Evolutionary conservation across 1,139 yeast genomes (phyloP), one percentile per base, ranked within the genome.

Genomic region (Zygoascus hellenicus): DNA sequence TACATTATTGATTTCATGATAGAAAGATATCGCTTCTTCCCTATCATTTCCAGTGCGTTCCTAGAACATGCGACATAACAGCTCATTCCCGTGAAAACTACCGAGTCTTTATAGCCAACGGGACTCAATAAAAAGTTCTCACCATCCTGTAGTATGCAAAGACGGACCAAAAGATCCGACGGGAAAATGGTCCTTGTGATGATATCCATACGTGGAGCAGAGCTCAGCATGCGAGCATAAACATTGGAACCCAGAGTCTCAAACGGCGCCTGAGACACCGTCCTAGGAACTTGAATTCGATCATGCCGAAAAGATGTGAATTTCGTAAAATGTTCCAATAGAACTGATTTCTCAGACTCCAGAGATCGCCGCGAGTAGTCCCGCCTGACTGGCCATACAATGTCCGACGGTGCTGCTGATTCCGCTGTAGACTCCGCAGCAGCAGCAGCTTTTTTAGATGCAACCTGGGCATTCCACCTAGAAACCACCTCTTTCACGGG

Each of bases 171-270:
- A 39, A 64, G 39, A 16, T 61, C 58, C 2, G 58, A 47, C 0
- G 69, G 69, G 16, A 58, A 46, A 1, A 54, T 32, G 5, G 56
- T 49, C 5, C 61, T 49, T 3, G 61, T 51, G 3, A 52, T 33
- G 4, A 48, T 47, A 34, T 65, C 68, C 58, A 55, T 54, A 37
- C 66, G 54, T 13, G 61, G 52, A 15, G 59, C 54, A 1, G 66
- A 58, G 1, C 63, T 61, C 9, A 65, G 58, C 17, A 65, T 46
- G 15, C 57, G 54, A 2, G 62, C 66, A 48, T 52, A 61, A 1
- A 61, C 48, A 42, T 63, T 64, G 9, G 34, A 30, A 15, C 29
- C 34, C 28, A 42, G 29, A 10, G 13, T 19, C 40, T 35, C 26
- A 29, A 42, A 42, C 2, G 45, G 40, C 5, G 11, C 33, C 28